A percentile compares a stretch with the other conserved stretches of the same genome.
Conservation (phyloP, 768 basidiomycete genomes). For the Russula brevipes region DNA sequence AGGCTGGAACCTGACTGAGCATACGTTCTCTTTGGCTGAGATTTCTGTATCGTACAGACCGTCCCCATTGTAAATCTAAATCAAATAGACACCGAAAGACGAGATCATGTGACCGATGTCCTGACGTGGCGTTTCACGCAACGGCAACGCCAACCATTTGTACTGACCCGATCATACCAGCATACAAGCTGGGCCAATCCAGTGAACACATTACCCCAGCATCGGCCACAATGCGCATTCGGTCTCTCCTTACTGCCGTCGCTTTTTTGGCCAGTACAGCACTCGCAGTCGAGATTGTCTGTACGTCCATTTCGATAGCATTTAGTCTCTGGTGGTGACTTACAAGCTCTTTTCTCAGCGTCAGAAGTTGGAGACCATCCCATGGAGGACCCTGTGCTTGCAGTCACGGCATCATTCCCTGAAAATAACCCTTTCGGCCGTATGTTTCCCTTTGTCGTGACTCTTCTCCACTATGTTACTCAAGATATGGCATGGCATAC, state of each 20-base stretch:
- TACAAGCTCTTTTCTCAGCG: not conserved
- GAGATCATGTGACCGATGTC: slow-evolving; percentile 16
- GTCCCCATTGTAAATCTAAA: no score
- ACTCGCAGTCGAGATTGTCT: slow-evolving; percentile 23
- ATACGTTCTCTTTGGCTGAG: not conserved
- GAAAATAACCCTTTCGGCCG: slow-evolving; percentile 73
- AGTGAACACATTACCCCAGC: not conserved
- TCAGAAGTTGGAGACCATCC: slow-evolving; percentile 28
- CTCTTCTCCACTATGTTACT: not conserved
- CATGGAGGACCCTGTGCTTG: slow-evolving; percentile 48
- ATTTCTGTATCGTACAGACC: not conserved
- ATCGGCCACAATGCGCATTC: slow-evolving; percentile 21
- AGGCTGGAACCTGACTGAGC: slow-evolving; percentile 31
- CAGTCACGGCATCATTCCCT: slow-evolving; percentile 52
- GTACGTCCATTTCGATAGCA: slow-evolving; percentile 11
- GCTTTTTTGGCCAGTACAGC: slow-evolving; percentile 20
- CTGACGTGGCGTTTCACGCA: slow-evolving; percentile 9
- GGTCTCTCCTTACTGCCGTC: slow-evolving; percentile 15
- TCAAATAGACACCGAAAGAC: not conserved
- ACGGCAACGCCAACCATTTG: not conserved
- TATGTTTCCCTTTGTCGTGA: slow-evolving; percentile 37
- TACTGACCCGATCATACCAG: not conserved
- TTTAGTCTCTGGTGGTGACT: not conserved
- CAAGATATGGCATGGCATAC: not conserved
- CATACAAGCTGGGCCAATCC: not conserved